Evolutionary conservation across 305 asterid genomes (phyloP).

Genomic region (Coffea humblotiana): DNA sequence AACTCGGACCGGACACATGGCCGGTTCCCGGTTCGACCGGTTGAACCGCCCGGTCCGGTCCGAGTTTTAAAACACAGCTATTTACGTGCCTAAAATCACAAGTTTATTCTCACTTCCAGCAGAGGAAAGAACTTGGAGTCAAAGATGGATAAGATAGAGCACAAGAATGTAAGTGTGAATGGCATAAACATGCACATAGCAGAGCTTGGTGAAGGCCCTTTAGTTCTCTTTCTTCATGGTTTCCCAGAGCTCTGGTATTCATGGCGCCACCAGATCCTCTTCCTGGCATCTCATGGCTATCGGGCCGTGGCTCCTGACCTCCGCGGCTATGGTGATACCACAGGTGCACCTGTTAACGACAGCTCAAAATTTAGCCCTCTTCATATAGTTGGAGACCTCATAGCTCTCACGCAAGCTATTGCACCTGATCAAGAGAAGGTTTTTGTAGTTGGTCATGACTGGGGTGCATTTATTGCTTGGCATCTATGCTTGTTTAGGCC

Average conservation of each 20-base stretch:
- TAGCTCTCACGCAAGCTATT: neutral
- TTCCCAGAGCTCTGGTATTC: neutral
- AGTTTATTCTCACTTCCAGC: no score
- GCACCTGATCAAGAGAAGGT: neutral
- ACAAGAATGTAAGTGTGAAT: neutral
- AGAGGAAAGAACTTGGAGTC: no score
- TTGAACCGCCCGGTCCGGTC: no score
- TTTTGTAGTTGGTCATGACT: neutral
- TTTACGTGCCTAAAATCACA: no score
- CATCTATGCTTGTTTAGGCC: neutral
- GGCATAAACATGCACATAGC: slow-evolving; percentile 2
- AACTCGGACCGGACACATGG: no score
- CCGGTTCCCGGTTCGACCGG: no score
- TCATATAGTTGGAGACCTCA: slow-evolving; percentile 1
- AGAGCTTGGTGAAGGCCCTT: neutral
- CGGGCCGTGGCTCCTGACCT: neutral
- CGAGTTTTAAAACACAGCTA: no score
- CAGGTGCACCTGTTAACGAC: neutral
- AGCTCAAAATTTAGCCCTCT: neutral
- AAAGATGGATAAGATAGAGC: neutral
- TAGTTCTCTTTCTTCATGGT: neutral
- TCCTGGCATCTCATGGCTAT: neutral
- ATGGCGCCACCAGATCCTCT: neutral
- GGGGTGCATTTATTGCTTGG: neutral
- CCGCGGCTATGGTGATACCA: neutral